Conservation (phyloP, 495 filamentous ascomycete species). For the Aspergillus kassunensis region DNA sequence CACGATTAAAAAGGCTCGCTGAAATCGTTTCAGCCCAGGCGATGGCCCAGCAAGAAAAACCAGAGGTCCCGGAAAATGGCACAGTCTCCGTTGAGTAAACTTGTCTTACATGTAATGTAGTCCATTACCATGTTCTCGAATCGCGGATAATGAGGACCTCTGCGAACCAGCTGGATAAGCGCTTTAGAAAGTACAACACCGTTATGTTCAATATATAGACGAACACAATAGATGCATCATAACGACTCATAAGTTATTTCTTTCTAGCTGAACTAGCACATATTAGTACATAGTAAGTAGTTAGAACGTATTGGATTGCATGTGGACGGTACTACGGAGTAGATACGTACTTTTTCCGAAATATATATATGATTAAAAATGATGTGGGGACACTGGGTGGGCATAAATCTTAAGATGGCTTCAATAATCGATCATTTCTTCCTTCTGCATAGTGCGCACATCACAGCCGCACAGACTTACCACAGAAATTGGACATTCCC, state of each 20-base stretch:
- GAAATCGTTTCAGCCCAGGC: slow-evolving; percentile 97
- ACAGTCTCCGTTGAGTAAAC: slow-evolving; percentile 26
- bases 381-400: too few species aligned
- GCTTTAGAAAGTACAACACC: background rate
- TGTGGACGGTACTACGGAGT: too few species aligned
- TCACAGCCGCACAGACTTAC: too few species aligned
- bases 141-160: slow-evolving; percentile 29
- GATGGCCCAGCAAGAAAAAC: slow-evolving; percentile 85
- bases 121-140: slow-evolving; percentile 22
- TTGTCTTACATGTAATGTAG: slow-evolving; percentile 24
- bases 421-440: too few species aligned
- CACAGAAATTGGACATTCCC: too few species aligned
- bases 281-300: too few species aligned
- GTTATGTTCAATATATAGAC: slow-evolving; percentile 5
- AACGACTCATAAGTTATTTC: slow-evolving; percentile 7
- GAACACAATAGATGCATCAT: background rate
- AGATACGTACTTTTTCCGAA: too few species aligned
- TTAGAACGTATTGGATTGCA: too few species aligned
- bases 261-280: background rate
- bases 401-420: too few species aligned
- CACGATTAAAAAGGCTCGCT: slow-evolving; percentile 85
- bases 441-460: too few species aligned
- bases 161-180: background rate
- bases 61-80: slow-evolving; percentile 53
- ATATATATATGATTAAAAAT: too few species aligned